A percentile compares a stretch with the other conserved stretches of the same genome.
Conservation (phyloP, 768 basidiomycete genomes). For the Naematelia aurantialba region DNA sequence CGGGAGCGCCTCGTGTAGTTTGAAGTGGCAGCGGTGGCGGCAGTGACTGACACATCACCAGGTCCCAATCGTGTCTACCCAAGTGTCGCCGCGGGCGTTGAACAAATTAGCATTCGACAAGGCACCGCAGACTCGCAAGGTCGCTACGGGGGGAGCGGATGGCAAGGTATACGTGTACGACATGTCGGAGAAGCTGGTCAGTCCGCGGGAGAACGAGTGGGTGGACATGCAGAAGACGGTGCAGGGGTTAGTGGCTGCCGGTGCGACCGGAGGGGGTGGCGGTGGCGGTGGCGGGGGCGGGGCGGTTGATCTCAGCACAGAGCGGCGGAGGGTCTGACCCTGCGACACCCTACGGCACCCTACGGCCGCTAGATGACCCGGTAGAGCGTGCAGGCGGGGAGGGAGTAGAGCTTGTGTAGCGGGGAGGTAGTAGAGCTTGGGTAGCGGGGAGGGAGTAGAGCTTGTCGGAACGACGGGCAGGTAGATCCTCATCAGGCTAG, state of each 20-base stretch:
- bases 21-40: no score
- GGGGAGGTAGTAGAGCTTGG: no score
- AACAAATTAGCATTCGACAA: slow-evolving; percentile 96
- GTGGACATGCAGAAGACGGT: slow-evolving; percentile 83
- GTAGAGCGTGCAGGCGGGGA: no score
- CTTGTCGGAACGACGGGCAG: no score
- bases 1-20: no score
- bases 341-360: no score
- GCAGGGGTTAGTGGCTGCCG: slow-evolving; percentile 54
- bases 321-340: neutral
- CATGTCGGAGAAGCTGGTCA: slow-evolving; percentile 78
- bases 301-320: neutral
- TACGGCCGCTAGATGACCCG: no score
- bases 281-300: neutral
- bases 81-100: slow-evolving; percentile 74
- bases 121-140: slow-evolving; percentile 71
- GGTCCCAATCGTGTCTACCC: slow-evolving; percentile 84
- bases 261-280: neutral
- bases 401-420: no score
- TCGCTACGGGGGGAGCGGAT: slow-evolving; percentile 84
- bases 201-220: slow-evolving; percentile 87
- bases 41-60: slow-evolving; percentile 52
- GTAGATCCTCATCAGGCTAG: no score
- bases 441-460: no score
- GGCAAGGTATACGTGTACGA: slow-evolving; percentile 92